A percentile compares a stretch with the other conserved stretches of the same genome.
phyloP scores from a whole-genome alignment of 2,329 filamentous ascomycete genomes.

The Zymoseptoria pseudotritici region DNA sequence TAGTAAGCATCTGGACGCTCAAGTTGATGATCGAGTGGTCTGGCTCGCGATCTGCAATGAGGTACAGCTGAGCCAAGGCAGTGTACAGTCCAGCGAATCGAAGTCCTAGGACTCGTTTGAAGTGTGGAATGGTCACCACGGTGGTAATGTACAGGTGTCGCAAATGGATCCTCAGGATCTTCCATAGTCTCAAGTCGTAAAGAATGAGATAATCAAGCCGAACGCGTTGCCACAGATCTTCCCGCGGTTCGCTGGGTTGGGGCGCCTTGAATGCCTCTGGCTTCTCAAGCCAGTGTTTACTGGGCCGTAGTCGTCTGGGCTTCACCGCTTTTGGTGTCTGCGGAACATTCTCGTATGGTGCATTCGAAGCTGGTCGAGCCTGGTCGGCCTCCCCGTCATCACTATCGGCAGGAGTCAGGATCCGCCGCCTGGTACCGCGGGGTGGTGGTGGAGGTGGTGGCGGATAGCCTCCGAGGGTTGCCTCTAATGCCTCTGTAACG shows the following conservation, averaged over 20 bases:
- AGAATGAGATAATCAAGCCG: slow-evolving; percentile 90
- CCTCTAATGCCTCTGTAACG: slow-evolving; percentile 66
- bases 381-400: slow-evolving; percentile 42
- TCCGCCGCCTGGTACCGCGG: slow-evolving; percentile 14
- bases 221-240: slow-evolving; percentile 83
- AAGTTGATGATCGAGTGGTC: slow-evolving; percentile 98
- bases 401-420: slow-evolving; percentile 26
- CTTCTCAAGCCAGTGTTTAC: slow-evolving; percentile 79
- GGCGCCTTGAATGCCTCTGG: slow-evolving; percentile 55
- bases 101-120: slow-evolving; percentile 87
- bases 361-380: slow-evolving; percentile 30
- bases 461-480: slow-evolving; percentile 68
- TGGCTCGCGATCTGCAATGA: slow-evolving; percentile 91
- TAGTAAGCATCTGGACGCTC: slow-evolving; percentile 92
- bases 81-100: slow-evolving; percentile 96
- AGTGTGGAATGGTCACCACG: slow-evolving; percentile 88
- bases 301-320: slow-evolving; percentile 52
- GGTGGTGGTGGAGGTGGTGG: slow-evolving; percentile 50
- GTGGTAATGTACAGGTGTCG: slow-evolving; percentile 93
- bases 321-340: slow-evolving; percentile 60
- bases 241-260: slow-evolving; percentile 54
- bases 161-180: slow-evolving; percentile 82
- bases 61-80: slow-evolving; percentile 82
- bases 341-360: slow-evolving; percentile 56
- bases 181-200: slow-evolving; percentile 94